phyloP scores from a whole-genome alignment of 805 yeast genomes.

The Pichia exigua region DNA sequence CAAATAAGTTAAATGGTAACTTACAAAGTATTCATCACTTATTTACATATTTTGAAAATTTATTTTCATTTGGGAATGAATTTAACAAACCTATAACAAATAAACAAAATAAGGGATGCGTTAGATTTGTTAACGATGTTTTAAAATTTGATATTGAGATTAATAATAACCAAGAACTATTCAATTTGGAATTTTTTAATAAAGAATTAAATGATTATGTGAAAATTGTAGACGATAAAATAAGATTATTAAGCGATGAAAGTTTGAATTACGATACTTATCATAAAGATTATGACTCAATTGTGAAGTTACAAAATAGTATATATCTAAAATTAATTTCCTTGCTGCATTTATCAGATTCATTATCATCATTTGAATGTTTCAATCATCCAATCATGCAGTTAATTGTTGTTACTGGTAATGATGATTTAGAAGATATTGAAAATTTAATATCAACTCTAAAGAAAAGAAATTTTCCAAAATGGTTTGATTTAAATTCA shows the following conservation, averaged over 20 bases:
- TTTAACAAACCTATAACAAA: background rate
- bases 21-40: constrained; percentile 10
- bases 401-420: constrained; percentile 53
- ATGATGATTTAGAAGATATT: constrained; percentile 48
- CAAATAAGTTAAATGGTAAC: constrained; percentile 12
- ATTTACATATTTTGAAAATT: constrained; percentile 21
- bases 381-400: constrained; percentile 82
- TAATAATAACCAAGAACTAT: background rate
- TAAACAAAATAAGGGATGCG: constrained; percentile 3
- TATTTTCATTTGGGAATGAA: constrained; percentile 2
- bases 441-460: constrained; percentile 48
- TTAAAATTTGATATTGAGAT: background rate
- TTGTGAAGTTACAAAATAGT: constrained; percentile 30
- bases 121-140: constrained; percentile 9
- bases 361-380: constrained; percentile 71
- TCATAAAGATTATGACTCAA: background rate
- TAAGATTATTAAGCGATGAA: background rate
- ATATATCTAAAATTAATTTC: constrained; percentile 53
- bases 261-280: background rate
- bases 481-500: constrained; percentile 60
- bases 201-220: constrained; percentile 4
- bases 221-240: background rate
- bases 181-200: background rate
- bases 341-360: constrained; percentile 49
- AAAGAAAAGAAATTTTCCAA: constrained; percentile 42